Base-by-base conservation (phyloP, 75 land plant species). In the Pseudotsuga menziesii region DNA sequence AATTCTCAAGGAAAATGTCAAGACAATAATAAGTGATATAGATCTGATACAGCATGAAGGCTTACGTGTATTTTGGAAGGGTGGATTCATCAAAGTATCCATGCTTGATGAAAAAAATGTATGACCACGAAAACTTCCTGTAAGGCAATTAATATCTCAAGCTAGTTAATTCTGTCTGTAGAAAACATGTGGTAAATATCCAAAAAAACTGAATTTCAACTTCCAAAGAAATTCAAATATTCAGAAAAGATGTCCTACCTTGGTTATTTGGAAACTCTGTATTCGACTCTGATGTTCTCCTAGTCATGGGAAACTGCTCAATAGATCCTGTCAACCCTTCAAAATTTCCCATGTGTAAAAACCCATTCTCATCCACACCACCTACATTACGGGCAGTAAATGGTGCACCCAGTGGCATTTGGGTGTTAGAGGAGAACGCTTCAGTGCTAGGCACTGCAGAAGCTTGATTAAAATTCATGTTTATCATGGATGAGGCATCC, bases 291-390 rank as follows among this genome's bases (percentile, higher is more conserved):
- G 72, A 0, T 35, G 32, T 20, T 5, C 72, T 67, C 72, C 72
- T 39, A 19, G 36, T 39, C 20, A 39, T 20, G 72, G 72, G 39
- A 20, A 35, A 67, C 44, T 67, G 52, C 22, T 44, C 72, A 67
- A 2, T 17, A 35, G 41, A 12, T 67, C 72, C 72, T 36, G 44
- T 23, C 52, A 67, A 6, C 19, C 72, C 72, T 39, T 67, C 72
- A 5, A 67, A 67, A 67, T 22, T 67, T 67, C 72, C 72, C 48
- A 67, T 67, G 9, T 67, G 72, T 67, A 67, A 67, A 35, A 67
- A 67, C 13, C 72, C 72, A 39, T 67, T n/a, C 48, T 20, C 72
- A 67, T 67, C 39, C 44, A 39, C n/a, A 67, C 39, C 72, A 67
- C 36, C 48, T 44, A 39, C 8, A 39, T 67, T 67, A 20, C 22